A percentile compares a stretch with the other conserved stretches of the same genome.
phyloP scores from a whole-genome alignment of 371 early-diverging fungal species.

The Haplosporangium sp. region DNA sequence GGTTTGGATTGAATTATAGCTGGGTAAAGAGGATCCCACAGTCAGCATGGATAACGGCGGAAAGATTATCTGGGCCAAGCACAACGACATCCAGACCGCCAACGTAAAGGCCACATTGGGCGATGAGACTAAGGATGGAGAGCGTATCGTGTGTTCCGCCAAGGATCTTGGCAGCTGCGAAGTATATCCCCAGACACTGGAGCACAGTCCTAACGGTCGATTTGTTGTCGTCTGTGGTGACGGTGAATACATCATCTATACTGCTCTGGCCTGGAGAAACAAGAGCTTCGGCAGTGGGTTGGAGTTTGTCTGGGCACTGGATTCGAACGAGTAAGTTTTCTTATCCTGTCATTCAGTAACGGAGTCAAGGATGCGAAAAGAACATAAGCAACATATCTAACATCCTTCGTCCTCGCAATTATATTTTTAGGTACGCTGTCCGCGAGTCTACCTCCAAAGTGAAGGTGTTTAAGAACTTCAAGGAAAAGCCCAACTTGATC shows the following conservation, averaged over 20 bases:
- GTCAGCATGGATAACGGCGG: constrained; percentile 97
- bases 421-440: constrained; percentile 79
- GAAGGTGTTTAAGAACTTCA: constrained; percentile 92
- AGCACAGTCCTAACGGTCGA: constrained; percentile 96
- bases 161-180: constrained; percentile 98
- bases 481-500: constrained; percentile 80
- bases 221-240: constrained; percentile 99
- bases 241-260: constrained; percentile 99
- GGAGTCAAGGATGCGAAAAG: too few species aligned
- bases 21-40: constrained; percentile 97
- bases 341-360: neutral
- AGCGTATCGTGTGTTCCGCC: constrained; percentile 82
- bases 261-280: constrained; percentile 99
- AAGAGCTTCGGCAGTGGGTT: constrained; percentile 96
- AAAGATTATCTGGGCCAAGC: constrained; percentile 97
- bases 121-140: constrained; percentile 89
- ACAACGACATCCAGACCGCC: constrained; percentile 95
- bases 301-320: constrained; percentile 97
- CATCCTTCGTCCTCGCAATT: neutral
- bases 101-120: constrained; percentile 87
- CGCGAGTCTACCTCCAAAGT: constrained; percentile 90
- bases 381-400: too few species aligned
- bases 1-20: constrained; percentile 43
- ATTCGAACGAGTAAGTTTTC: constrained; percentile 85
- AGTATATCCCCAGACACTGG: constrained; percentile 95